phyloP scores from a whole-genome alignment of 2,329 filamentous ascomycete species.

The Fusarium sterilihyphosum region DNA sequence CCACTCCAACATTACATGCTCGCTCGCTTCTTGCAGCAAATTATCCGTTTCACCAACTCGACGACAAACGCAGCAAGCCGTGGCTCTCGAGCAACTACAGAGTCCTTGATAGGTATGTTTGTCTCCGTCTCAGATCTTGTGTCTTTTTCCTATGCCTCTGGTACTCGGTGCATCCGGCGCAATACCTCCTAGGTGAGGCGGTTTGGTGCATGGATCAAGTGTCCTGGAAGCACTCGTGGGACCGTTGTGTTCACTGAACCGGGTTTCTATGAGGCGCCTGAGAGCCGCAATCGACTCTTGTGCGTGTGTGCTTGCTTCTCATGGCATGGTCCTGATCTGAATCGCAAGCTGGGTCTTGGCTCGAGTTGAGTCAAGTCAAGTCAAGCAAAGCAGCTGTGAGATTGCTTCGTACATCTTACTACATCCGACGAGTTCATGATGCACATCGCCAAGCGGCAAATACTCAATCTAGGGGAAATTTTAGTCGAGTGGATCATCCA shows the following conservation, averaged over 20 bases:
- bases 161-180: slow-evolving; percentile 42
- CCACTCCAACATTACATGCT: slow-evolving; percentile 9
- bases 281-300: slow-evolving; percentile 22
- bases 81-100: slow-evolving; percentile 21
- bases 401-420: slow-evolving; percentile 14
- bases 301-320: not conserved
- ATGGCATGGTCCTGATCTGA: slow-evolving; percentile 4
- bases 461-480: slow-evolving; percentile 45
- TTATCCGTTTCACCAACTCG: slow-evolving; percentile 29
- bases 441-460: slow-evolving; percentile 48
- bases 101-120: slow-evolving; percentile 40
- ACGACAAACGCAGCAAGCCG: slow-evolving; percentile 35
- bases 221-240: slow-evolving; percentile 37
- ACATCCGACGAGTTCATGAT: slow-evolving; percentile 40
- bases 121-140: slow-evolving; percentile 39
- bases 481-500: slow-evolving; percentile 45
- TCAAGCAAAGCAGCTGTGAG: not conserved
- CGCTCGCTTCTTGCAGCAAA: slow-evolving; percentile 36
- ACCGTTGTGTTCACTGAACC: slow-evolving; percentile 32
- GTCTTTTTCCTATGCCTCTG: slow-evolving; percentile 27
- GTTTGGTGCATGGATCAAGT: slow-evolving; percentile 47
- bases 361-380: slow-evolving; percentile 2
- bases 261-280: slow-evolving; percentile 8
- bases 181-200: slow-evolving; percentile 43
- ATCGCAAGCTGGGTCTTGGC: slow-evolving; percentile 11